phyloP scores from a whole-genome alignment of 163 green algal genomes.

The Scenedesmus sp. region DNA sequence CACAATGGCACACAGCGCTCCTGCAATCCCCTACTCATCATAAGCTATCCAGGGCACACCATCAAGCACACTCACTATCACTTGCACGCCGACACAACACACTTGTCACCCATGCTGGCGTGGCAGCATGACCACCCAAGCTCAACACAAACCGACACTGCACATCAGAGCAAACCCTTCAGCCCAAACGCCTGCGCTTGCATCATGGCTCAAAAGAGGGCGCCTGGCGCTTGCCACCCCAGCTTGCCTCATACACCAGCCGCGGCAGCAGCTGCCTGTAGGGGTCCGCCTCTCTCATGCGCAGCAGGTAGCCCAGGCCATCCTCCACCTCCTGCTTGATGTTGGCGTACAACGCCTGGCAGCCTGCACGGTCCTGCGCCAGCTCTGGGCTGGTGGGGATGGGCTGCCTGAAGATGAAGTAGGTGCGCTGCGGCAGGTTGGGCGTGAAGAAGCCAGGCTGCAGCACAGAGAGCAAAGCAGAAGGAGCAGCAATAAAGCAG shows the following conservation, averaged over 20 bases:
- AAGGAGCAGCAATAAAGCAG: too few species aligned
- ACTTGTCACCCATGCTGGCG: too few species aligned
- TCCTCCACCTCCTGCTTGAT: slow-evolving; percentile 81
- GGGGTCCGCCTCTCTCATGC: slow-evolving; percentile 82
- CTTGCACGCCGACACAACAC: too few species aligned
- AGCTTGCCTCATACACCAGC: slow-evolving; percentile 84
- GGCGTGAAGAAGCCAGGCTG: slow-evolving; percentile 55
- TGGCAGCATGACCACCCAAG: too few species aligned
- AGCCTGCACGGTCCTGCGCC: slow-evolving; percentile 64
- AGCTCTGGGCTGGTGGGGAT: slow-evolving; percentile 74
- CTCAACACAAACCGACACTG: too few species aligned
- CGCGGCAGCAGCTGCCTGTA: slow-evolving; percentile 83
- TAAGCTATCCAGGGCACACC: too few species aligned
- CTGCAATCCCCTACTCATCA: too few species aligned
- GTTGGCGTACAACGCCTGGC: slow-evolving; percentile 69
- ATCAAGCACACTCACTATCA: too few species aligned
- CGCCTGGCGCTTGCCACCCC: slow-evolving; percentile 74
- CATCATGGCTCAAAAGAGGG: slow-evolving; percentile 85
- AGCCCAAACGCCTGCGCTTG: too few species aligned
- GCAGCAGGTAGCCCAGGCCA: slow-evolving; percentile 85
- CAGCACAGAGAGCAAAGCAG: background rate
- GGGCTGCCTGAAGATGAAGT: slow-evolving; percentile 92
- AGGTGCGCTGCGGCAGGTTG: slow-evolving; percentile 83
- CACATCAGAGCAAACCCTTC: too few species aligned
- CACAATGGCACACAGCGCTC: too few species aligned